Base-by-base conservation (phyloP, 2,329 filamentous ascomycete species). In the Helicocarpus griseus region DNA sequence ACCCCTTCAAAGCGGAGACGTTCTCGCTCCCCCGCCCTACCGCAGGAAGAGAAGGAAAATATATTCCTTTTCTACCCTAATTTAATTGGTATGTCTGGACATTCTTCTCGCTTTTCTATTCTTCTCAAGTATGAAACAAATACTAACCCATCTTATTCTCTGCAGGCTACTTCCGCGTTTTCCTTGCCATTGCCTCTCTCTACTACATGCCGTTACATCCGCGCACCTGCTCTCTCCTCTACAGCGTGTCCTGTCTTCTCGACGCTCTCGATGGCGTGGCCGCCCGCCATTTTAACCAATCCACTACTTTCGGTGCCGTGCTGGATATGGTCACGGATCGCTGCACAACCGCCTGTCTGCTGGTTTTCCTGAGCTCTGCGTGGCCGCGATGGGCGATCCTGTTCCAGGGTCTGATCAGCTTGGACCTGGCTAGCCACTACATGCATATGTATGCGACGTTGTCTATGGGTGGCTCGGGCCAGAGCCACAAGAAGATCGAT, bases 171-270 rank as follows among this genome's bases (percentile, higher is more conserved):
- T 77, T 73, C 53, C 83, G 87, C 62, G 85, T 93, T 64, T 73
- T 91, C 57, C 80, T 91, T 59, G 89, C 90, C 61, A 75, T 96
- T 63, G 88, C 87, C 45, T 96, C 93, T 26, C 83, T 98, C 59
- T 95, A 97, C 76, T 98, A 96, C 76, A 98, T 98, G 93, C 91
- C 93, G 48, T 81, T 97, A 50, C 93, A 98, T 69, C 91, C 91
- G n/a, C 86, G 91, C 63, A 95, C 90, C 35, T 97, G 91, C 74
- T 90, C 87, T 53, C 70, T 90, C 49, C 63, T 74, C 14, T 98
- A 98, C 77, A 91, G 85, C 66, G 75, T 98, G 53, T 97, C 91
- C 24, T 97, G 93, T 69, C 80, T 97, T 41, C 85, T 98, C 58
- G 93, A 98, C 68, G 93, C 91, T 43, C 80, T 97, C 57, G 93